Base-by-base conservation (phyloP, 768 basidiomycete species). In the Pleurotus tuber-regium region DNA sequence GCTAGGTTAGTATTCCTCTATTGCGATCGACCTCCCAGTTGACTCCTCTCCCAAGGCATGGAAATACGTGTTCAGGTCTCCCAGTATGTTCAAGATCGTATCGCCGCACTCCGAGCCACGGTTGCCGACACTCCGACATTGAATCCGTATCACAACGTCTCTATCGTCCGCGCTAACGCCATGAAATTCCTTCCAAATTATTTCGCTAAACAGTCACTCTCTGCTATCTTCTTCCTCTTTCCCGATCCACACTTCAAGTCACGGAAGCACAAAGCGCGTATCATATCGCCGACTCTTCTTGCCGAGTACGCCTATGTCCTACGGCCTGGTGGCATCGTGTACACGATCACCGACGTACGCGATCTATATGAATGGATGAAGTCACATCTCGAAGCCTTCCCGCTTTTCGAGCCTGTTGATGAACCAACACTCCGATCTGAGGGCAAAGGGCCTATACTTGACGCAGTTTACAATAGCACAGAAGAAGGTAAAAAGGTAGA, bases 181-280 rank as follows among this genome's bases (percentile, higher is more conserved):
- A 98, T 98, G 95, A 98, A 98, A 71, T 98, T 98, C 68, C 77
- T 98, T 50, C 90, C 95, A 4, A 98, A 98, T 69, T 98, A 93
- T 69, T 97, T 99, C 68, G 64, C 78, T 19, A 94, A 95, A 64
- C 86, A 86, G 52, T 96, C 96, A 56, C 76, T 99, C 30, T 86
- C 89, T 16, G 86, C 96, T 42, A 77, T 99, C 43, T 99, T 99
- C 73, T 98, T 99, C 75, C 81, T 98, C 53, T 99, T 98, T 70
- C 97, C 97, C 35, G 97, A 99, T 69, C 97, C 97, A 0, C 97
- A 98, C 67, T 99, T 99, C 81, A 98, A 99, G 68, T 78, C 82
- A 7, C 86, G 95, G 61, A 99, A 99, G 68, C 96, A 98, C 77
- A 99, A 99, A 73, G 96, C 96, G 1, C 87, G 97, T 63, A 98